Evolutionary conservation across 305 asterid species (phyloP).

Genomic region (Fraxinus baroniana): DNA sequence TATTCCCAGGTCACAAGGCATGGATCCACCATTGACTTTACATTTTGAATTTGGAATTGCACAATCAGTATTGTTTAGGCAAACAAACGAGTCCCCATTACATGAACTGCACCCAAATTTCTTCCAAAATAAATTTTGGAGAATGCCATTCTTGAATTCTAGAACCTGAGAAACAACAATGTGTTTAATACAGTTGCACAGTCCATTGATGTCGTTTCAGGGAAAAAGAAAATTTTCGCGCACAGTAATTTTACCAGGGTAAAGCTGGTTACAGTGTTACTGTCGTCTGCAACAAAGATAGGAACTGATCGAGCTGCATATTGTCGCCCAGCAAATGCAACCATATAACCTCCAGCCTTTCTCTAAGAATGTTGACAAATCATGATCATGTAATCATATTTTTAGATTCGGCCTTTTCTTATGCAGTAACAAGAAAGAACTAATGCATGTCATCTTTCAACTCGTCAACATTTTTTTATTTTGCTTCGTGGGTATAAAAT

Average conservation of each 20-base stretch:
- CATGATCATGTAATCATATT: background rate
- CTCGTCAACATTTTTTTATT: background rate
- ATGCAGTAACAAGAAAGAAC: background rate
- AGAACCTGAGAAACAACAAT: slow-evolving; percentile 50
- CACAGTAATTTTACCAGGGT: slow-evolving; percentile 57
- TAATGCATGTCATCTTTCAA: background rate
- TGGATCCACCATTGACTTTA: slow-evolving; percentile 51
- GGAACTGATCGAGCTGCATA: slow-evolving; percentile 89
- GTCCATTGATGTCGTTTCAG: background rate
- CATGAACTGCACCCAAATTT: slow-evolving; percentile 70
- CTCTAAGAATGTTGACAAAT: slow-evolving; percentile 34
- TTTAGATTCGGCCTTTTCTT: background rate
- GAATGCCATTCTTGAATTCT: slow-evolving; percentile 77
- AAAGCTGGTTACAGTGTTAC: slow-evolving; percentile 65
- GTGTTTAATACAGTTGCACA: background rate
- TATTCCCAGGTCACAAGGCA: slow-evolving; percentile 57
- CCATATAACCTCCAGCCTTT: slow-evolving; percentile 63
- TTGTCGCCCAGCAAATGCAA: slow-evolving; percentile 80
- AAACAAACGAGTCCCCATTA: slow-evolving; percentile 47
- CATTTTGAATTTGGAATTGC: slow-evolving; percentile 64
- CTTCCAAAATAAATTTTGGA: slow-evolving; percentile 81
- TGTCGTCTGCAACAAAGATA: slow-evolving; percentile 60
- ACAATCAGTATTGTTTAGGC: slow-evolving; percentile 79
- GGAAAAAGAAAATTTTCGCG: background rate
- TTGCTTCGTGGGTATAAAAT: background rate